Evolutionary conservation across 345 rosid genomes (phyloP), one percentile per base, ranked within the genome.

Genomic region (Punica granatum): DNA sequence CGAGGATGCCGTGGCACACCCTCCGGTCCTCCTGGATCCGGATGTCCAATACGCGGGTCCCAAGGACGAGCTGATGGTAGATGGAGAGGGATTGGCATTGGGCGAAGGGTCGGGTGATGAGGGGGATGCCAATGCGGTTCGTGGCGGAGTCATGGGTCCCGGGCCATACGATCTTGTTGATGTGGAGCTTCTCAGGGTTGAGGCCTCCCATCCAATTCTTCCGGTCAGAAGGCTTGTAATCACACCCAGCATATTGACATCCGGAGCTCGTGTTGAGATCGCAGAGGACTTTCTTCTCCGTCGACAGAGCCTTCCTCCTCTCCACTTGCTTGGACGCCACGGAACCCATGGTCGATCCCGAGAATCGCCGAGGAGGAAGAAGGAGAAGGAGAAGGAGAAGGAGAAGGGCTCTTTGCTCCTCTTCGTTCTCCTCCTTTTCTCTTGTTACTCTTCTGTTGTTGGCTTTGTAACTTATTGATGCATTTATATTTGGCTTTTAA

Each of bases 51-150:
- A 94, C 86, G 3, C 99, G 79, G 58, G 92, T 26, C 2, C 99
- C 99, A 0, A 37, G 59, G 15, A 79, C 79, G 6, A 94, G 95
- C 85, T 94, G 99, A 12, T 68, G 60, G 75, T 89, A 94, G 69
- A 94, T 81, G 2, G 97, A 84, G 33, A 91, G 70, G 30, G 93
- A 83, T 28, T 94, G 99, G 76, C 98, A 94, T 70, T 94, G 96
- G 6, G 96, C 99, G 23, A 94, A 91, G 1, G 99, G 99, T 18
- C 99, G 91, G 19, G 92, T 65, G 13, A 94, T 68, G 33, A 75
- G 74, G 0, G 86, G 79, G 37, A 88, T 72, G 75, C 83, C 86
- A 16, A 82, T 82, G 70, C 67, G 75, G 62, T 82, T 64, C 0
- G 83, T 79, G 9, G 85, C 85, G n/a, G 83, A 81, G 60, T 82